phyloP scores from a whole-genome alignment of 2,329 filamentous ascomycete genomes.

The Apiospora koreana region DNA sequence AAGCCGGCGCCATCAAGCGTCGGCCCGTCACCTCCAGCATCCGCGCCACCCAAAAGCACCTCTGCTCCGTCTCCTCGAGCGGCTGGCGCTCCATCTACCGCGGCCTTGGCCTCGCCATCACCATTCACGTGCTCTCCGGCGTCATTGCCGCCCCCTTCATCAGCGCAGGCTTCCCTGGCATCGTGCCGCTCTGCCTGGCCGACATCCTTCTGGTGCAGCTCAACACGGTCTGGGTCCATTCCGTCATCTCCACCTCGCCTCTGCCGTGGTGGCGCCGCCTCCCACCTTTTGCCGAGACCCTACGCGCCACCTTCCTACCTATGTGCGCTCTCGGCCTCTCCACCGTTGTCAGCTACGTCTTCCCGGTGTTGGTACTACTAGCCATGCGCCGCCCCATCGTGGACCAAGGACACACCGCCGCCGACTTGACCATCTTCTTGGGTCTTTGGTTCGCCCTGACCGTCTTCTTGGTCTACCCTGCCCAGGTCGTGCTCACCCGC shows the following conservation, averaged over 20 bases:
- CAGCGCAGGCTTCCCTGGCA: conserved; percentile 18
- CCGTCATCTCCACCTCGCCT: conserved; percentile 72
- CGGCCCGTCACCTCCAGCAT: conserved; percentile 52
- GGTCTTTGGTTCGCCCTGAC: conserved; percentile 51
- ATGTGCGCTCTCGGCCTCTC: not conserved
- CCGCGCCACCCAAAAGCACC: conserved; percentile 51
- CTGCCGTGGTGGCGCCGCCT: conserved; percentile 70
- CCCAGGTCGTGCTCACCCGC: conserved; percentile 74
- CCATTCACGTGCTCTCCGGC: conserved; percentile 20
- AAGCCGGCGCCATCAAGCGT: conserved; percentile 7
- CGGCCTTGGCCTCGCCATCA: conserved; percentile 57
- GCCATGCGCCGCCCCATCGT: conserved; percentile 19
- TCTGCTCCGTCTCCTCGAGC: conserved; percentile 54
- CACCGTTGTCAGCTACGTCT: conserved; percentile 42
- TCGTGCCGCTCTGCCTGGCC: conserved; percentile 40
- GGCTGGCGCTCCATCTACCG: conserved; percentile 70
- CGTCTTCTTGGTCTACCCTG: conserved; percentile 72
- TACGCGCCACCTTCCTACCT: conserved; percentile 69
- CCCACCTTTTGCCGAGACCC: conserved; percentile 62
- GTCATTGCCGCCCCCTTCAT: conserved; percentile 26
- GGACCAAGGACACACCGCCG: too few species aligned
- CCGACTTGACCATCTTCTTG: conserved; percentile 37
- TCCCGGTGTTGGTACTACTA: conserved; percentile 39
- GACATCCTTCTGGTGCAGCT: conserved; percentile 65
- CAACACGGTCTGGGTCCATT: conserved; percentile 80